phyloP scores from a whole-genome alignment of 768 basidiomycete species.

The Daedaleopsis nitida region DNA sequence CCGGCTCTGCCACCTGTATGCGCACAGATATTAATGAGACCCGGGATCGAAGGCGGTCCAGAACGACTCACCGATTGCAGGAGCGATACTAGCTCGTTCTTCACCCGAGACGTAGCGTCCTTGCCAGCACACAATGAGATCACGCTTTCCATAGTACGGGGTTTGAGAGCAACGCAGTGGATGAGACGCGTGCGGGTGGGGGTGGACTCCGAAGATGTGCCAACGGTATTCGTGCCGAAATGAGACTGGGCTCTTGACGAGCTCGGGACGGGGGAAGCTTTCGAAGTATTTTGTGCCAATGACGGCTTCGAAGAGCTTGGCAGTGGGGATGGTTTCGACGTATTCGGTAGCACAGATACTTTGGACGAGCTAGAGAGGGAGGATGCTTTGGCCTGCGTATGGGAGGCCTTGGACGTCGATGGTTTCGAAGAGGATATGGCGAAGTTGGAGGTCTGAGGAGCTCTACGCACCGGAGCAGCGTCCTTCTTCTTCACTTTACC shows the following conservation, averaged over 20 bases:
- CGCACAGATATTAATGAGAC: neutral
- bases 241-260: too few relatives aligned
- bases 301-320: conserved; percentile 11
- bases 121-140: conserved; percentile 48
- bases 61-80: conserved; percentile 4
- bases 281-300: too few relatives aligned
- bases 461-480: conserved; percentile 4
- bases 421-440: neutral
- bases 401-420: neutral
- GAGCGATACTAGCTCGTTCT: conserved; percentile 9
- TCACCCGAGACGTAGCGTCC: conserved; percentile 37
- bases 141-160: conserved; percentile 43
- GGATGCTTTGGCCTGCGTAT: neutral
- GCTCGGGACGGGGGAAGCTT: too few relatives aligned
- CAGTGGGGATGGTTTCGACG: conserved; percentile 28
- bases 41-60: neutral
- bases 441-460: neutral
- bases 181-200: conserved; percentile 47
- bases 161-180: conserved; percentile 53
- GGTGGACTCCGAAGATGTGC: conserved; percentile 9
- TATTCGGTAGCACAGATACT: neutral
- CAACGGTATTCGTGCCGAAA: too few relatives aligned
- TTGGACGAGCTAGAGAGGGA: neutral
- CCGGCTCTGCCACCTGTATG: conserved; percentile 54
- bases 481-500: conserved; percentile 42